Percentiles rank a stretch among this genome's conserved stretches.
Conservation (phyloP, 176 grass and related monocot species). For the Phoenix roebelenii region DNA sequence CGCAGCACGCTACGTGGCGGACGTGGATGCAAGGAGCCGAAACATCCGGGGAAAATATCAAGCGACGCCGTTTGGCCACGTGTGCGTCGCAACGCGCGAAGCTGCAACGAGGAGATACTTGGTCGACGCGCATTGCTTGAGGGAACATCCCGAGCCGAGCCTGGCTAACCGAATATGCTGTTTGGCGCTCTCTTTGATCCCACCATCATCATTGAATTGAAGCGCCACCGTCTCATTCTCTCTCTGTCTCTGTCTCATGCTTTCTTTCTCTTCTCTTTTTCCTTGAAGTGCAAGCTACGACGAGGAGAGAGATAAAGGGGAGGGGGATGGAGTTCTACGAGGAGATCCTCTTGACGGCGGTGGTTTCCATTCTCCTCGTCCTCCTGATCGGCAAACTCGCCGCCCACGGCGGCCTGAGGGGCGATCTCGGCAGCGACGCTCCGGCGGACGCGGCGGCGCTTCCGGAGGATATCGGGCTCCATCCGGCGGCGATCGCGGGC, state of each 20-base stretch:
- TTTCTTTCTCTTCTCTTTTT: not conserved
- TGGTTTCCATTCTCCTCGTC: slow-evolving; percentile 31
- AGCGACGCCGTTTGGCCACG: no score
- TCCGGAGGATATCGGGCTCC: not conserved
- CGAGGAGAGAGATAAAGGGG: not conserved
- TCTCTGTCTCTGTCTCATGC: not conserved
- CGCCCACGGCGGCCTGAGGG: not conserved
- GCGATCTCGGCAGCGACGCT: not conserved
- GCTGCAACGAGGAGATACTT: no score
- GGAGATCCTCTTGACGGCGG: slow-evolving; percentile 27
- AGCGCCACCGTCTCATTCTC: not conserved
- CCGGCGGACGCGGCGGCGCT: no score
- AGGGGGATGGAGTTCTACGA: slow-evolving; percentile 29
- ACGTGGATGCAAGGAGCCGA: no score
- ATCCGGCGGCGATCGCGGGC: not conserved
- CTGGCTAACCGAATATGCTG: no score
- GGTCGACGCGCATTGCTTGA: no score
- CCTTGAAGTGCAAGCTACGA: slow-evolving; percentile 21
- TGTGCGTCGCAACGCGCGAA: no score
- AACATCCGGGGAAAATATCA: no score
- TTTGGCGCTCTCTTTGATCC: no score
- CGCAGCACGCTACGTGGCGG: no score
- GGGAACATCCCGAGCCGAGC: no score
- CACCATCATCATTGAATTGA: no score
- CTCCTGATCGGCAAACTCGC: slow-evolving; percentile 26